Evolutionary conservation across 805 yeast genomes (phyloP).

Genomic region (Saccharomyces paradoxus): DNA sequence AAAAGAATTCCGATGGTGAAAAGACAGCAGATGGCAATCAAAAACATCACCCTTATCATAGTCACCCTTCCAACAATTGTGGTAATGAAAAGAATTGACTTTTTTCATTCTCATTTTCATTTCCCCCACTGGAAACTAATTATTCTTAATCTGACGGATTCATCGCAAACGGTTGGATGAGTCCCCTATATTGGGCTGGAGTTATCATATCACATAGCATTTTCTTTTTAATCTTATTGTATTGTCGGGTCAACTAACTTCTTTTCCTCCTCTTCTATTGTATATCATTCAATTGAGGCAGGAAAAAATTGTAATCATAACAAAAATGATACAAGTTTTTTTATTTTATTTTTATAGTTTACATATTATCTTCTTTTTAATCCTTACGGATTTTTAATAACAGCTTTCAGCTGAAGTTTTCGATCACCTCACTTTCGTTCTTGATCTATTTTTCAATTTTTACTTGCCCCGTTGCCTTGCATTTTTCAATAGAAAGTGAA

Average conservation of each 20-base stretch:
- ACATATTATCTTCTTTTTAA: background rate
- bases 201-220: background rate
- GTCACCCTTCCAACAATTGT: background rate
- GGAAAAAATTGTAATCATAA: background rate
- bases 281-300: background rate
- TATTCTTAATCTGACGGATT: background rate
- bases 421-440: background rate
- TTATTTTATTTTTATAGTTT: background rate
- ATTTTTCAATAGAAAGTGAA: background rate
- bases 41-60: background rate
- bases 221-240: background rate
- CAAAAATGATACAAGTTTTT: background rate
- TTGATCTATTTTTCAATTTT: background rate
- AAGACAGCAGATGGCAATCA: background rate
- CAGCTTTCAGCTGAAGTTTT: background rate
- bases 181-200: background rate
- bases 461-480: background rate
- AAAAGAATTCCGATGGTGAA: conserved; percentile 1
- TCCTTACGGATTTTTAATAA: background rate
- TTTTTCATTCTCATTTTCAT: background rate
- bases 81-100: conserved; percentile 3
- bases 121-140: background rate
- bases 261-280: background rate
- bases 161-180: background rate
- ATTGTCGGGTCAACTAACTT: background rate